phyloP scores from a whole-genome alignment of 139 green algal genomes.

The Medakamo hakoo region DNA sequence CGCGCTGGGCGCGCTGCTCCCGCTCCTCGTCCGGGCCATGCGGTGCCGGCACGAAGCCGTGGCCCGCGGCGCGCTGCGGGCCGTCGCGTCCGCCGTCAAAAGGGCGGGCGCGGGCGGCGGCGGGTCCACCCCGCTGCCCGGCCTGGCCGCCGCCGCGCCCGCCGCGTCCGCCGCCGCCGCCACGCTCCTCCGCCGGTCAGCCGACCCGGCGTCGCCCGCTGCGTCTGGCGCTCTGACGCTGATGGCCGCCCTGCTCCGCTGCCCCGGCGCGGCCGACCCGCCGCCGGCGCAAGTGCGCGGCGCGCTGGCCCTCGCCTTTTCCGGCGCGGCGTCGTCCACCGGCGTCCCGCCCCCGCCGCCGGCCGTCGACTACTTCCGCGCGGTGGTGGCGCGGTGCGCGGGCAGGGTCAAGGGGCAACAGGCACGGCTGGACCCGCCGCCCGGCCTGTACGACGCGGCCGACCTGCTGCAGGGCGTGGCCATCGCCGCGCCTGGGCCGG shows the following conservation, averaged over 20 bases:
- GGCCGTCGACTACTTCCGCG: background rate
- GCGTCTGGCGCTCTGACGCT: background rate
- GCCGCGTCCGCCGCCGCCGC: no score
- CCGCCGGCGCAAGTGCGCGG: no score
- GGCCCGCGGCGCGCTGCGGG: background rate
- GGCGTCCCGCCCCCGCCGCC: no score
- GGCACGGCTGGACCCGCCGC: no score
- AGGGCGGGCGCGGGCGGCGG: no score
- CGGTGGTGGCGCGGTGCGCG: background rate
- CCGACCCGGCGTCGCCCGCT: background rate
- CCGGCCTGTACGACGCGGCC: background rate
- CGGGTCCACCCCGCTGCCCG: background rate
- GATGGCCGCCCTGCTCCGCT: background rate
- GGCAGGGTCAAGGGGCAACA: no score
- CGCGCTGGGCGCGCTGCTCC: background rate
- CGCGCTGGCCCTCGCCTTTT: background rate
- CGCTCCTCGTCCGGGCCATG: background rate
- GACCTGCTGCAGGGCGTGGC: conserved; percentile 4
- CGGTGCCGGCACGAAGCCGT: background rate
- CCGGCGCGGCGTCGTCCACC: background rate
- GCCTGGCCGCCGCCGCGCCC: background rate
- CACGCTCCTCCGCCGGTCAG: background rate
- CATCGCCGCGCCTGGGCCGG: background rate
- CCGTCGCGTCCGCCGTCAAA: background rate
- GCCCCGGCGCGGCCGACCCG: background rate